phyloP scores from a whole-genome alignment of 192 early-diverging fungal genomes.

The Coemansia sp. region DNA sequence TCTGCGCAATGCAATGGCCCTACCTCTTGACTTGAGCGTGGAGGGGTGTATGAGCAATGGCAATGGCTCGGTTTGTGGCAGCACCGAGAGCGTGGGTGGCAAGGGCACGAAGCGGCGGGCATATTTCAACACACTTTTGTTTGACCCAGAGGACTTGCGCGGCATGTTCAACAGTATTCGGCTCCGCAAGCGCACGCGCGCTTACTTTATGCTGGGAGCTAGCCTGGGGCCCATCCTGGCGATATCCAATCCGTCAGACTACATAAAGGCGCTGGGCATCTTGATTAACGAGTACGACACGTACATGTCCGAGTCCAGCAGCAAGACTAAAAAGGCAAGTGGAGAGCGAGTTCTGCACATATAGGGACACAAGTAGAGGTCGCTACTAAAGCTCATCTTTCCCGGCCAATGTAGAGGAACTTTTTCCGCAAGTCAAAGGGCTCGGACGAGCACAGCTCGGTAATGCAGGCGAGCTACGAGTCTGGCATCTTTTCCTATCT shows the following conservation, averaged over 20 bases:
- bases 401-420: constrained; percentile 15
- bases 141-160: constrained; percentile 43
- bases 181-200: constrained; percentile 53
- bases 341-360: neutral
- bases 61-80: neutral
- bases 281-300: constrained; percentile 61
- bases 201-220: constrained; percentile 65
- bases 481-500: constrained; percentile 50
- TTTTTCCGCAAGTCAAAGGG: constrained; percentile 53
- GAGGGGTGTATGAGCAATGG: neutral
- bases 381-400: neutral
- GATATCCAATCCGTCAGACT: constrained; percentile 62
- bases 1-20: constrained; percentile 47
- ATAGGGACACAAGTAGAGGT: neutral
- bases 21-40: constrained; percentile 24
- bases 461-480: constrained; percentile 30
- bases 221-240: constrained; percentile 65
- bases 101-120: constrained; percentile 28
- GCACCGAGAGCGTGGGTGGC: neutral
- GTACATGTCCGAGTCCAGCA: constrained; percentile 48
- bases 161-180: constrained; percentile 51
- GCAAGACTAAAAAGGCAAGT: constrained; percentile 39
- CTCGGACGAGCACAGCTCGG: constrained; percentile 39
- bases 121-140: constrained; percentile 50
- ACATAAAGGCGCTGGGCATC: constrained; percentile 60